These are phyloP conservation scores for Botrytis medusae DNA, from an alignment of 2,329 filamentous ascomycete species.

Conservation along the genomic window DNA sequence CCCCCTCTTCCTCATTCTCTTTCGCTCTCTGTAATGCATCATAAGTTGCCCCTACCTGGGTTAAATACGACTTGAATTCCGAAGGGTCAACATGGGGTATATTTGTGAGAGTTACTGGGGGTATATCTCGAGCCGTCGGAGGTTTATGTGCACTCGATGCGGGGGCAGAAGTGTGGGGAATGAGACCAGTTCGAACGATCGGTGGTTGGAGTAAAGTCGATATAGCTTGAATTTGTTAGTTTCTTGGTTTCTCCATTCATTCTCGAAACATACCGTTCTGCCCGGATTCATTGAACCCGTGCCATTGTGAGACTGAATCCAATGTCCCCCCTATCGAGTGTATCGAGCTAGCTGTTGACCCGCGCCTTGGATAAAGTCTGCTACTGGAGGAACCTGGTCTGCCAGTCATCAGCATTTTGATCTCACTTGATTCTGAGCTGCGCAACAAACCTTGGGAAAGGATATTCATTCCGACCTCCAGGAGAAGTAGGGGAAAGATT, in stretches of 20 bases:
- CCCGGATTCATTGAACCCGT: slow-evolving; percentile 68
- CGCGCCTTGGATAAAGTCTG: slow-evolving; percentile 60
- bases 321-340: slow-evolving; percentile 83
- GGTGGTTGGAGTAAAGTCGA: slow-evolving; percentile 90
- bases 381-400: slow-evolving; percentile 38
- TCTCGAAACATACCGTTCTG: slow-evolving; percentile 67
- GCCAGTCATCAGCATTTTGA: slow-evolving; percentile 43
- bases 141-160: slow-evolving; percentile 72
- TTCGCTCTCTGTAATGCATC: slow-evolving; percentile 85
- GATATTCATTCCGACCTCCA: slow-evolving; percentile 47
- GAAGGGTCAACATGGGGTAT: slow-evolving; percentile 76
- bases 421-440: slow-evolving; percentile 42
- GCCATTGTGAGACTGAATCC: slow-evolving; percentile 61
- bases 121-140: slow-evolving; percentile 85
- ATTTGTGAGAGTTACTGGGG: slow-evolving; percentile 87
- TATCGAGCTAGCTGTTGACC: slow-evolving; percentile 84
- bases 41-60: slow-evolving; percentile 82
- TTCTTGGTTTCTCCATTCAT: background rate
- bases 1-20: slow-evolving; percentile 67
- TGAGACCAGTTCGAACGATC: slow-evolving; percentile 82
- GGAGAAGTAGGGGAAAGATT: slow-evolving; percentile 46
- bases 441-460: slow-evolving; percentile 52
- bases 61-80: slow-evolving; percentile 80
- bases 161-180: slow-evolving; percentile 73
- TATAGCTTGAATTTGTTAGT: slow-evolving; percentile 60